phyloP scores from a whole-genome alignment of 192 early-diverging fungal species.

The Coemansia sp. region DNA sequence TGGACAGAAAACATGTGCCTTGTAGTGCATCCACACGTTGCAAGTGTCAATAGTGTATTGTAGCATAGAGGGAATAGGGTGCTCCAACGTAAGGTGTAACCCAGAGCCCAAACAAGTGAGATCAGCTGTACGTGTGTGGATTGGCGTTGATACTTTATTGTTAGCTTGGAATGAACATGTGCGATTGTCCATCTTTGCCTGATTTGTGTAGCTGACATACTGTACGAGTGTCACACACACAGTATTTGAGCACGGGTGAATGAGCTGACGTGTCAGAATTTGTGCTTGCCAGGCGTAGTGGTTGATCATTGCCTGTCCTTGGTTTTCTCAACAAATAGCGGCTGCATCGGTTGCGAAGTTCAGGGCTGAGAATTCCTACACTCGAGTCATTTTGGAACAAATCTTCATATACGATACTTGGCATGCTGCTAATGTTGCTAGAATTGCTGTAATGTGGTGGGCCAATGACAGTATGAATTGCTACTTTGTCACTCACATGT shows the following conservation, averaged over 20 bases:
- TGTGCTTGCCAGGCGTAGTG: neutral
- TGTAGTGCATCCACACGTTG: neutral
- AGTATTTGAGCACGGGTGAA: neutral
- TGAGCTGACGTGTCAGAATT: neutral
- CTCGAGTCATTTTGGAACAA: no score
- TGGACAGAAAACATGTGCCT: neutral
- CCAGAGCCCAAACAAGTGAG: neutral
- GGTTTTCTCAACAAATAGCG: neutral
- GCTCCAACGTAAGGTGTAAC: neutral
- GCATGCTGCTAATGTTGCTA: no score
- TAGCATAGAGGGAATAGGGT: neutral
- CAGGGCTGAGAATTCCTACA: neutral
- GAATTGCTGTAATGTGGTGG: neutral
- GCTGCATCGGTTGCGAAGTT: neutral
- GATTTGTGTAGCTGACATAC: neutral
- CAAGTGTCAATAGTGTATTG: neutral
- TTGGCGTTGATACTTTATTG: neutral
- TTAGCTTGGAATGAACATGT: neutral
- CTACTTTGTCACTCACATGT: neutral
- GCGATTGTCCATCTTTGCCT: neutral
- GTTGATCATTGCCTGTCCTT: neutral
- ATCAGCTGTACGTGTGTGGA: neutral
- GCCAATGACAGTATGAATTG: neutral
- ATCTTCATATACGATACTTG: no score
- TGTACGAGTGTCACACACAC: neutral